A percentile compares a stretch with the other conserved stretches of the same genome.
These are phyloP conservation scores for Epichloe typhina DNA, from an alignment of 2,329 filamentous ascomycete species.

Conservation along the genomic window DNA sequence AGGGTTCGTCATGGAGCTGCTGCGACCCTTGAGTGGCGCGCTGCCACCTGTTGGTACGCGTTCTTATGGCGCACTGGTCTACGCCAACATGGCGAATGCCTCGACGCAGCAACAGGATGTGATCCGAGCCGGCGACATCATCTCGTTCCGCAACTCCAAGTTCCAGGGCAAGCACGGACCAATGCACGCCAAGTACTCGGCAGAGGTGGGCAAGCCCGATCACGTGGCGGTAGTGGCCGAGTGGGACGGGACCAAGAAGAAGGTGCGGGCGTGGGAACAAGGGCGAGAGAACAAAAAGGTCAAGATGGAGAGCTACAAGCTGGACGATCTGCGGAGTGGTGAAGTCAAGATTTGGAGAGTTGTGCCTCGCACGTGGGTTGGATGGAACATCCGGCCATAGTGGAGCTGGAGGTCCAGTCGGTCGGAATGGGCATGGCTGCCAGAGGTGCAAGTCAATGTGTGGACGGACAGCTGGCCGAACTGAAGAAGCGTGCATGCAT, in stretches of 20 bases:
- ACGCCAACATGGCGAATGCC: constrained; percentile 89
- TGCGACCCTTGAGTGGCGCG: constrained; percentile 59
- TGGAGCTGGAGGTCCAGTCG: constrained; percentile 14
- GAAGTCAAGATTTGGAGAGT: constrained; percentile 97
- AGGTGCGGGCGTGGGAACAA: constrained; percentile 91
- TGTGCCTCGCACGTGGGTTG: constrained; percentile 83
- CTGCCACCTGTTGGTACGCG: constrained; percentile 77
- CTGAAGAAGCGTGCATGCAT: not conserved
- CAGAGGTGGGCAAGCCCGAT: constrained; percentile 76
- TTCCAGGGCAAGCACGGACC: constrained; percentile 93
- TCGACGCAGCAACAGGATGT: constrained; percentile 82
- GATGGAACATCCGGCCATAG: constrained; percentile 60
- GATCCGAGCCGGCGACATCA: constrained; percentile 84
- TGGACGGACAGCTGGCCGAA: constrained; percentile 1
- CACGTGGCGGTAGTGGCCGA: constrained; percentile 88
- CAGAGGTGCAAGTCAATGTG: constrained; percentile 3
- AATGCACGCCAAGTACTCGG: constrained; percentile 87
- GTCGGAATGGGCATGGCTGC: constrained; percentile 3
- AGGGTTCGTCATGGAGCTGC: constrained; percentile 63
- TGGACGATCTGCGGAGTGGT: constrained; percentile 81
- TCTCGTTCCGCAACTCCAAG: constrained; percentile 81
- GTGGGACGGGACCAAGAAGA: constrained; percentile 98
- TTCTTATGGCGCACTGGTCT: constrained; percentile 82
- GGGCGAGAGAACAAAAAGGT: constrained; percentile 90
- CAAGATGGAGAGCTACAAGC: constrained; percentile 84